Conservation (phyloP, 495 filamentous ascomycete genomes). For the Neurospora cerealis region DNA sequence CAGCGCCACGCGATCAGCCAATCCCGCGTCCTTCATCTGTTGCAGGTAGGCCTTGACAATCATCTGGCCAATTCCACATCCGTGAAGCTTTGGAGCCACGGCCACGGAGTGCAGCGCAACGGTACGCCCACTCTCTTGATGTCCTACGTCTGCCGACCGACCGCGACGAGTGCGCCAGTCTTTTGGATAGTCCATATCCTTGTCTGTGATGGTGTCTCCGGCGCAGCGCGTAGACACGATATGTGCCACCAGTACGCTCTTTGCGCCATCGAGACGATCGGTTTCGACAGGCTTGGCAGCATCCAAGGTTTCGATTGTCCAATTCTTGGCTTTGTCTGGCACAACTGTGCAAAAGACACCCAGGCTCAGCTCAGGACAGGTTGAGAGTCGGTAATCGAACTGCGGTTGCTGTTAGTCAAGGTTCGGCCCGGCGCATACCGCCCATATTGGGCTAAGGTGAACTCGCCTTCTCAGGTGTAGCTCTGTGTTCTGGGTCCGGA, state of each 20-base stretch:
- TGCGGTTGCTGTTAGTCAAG: conserved; percentile 23
- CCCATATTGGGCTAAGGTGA: not conserved
- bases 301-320: conserved; percentile 38
- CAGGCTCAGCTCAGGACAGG: conserved; percentile 68
- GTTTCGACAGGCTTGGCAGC: conserved; percentile 38
- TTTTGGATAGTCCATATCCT: conserved; percentile 61
- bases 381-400: conserved; percentile 73
- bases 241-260: conserved; percentile 67
- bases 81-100: conserved; percentile 65
- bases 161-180: conserved; percentile 44
- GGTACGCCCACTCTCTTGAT: conserved; percentile 63
- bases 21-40: conserved; percentile 46
- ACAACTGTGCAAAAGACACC: conserved; percentile 65
- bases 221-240: conserved; percentile 64
- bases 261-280: conserved; percentile 34
- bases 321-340: conserved; percentile 32
- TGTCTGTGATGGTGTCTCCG: conserved; percentile 55
- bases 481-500: conserved; percentile 54
- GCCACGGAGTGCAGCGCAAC: conserved; percentile 76
- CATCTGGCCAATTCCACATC: conserved; percentile 62
- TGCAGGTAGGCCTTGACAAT: conserved; percentile 70
- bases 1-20: conserved; percentile 64
- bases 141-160: conserved; percentile 31
- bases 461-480: conserved; percentile 70
- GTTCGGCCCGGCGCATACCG: not conserved